A percentile compares a stretch with the other conserved stretches of the same genome.
These are phyloP conservation scores for Pittosporum tobira DNA, from an alignment of 129 eudicot genomes.

Conservation along the genomic window DNA sequence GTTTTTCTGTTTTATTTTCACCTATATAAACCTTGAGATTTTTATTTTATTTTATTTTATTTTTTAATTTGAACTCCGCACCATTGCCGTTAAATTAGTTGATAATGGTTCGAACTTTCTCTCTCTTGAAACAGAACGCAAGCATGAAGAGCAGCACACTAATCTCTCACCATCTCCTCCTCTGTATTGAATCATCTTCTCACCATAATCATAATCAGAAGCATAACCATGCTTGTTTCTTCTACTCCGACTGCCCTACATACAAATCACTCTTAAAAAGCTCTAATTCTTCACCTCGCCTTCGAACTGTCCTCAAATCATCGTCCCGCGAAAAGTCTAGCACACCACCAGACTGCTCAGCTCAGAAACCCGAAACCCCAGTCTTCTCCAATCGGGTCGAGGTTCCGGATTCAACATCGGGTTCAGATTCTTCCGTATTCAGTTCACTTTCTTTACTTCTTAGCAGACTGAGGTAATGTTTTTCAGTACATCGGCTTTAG, in stretches of 20 bases:
- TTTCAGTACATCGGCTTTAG: neutral
- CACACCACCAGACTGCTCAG: slow-evolving; percentile 17
- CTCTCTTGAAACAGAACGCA: slow-evolving; percentile 22
- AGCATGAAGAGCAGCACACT: slow-evolving; percentile 18
- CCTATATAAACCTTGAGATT: no score
- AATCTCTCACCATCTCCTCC: slow-evolving; percentile 19
- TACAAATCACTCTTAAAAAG: slow-evolving; percentile 6
- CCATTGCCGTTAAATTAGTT: slow-evolving; percentile 40
- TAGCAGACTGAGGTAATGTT: slow-evolving; percentile 27
- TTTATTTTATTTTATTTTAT: no score
- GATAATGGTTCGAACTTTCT: slow-evolving; percentile 15
- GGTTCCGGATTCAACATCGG: slow-evolving; percentile 13
- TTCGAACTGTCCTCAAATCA: slow-evolving; percentile 30
- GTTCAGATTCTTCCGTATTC: slow-evolving; percentile 16
- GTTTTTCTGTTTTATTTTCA: no score
- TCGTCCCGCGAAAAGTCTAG: slow-evolving; percentile 31
- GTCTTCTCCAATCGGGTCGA: slow-evolving; percentile 3
- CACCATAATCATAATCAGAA: slow-evolving; percentile 8
- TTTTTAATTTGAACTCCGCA: slow-evolving; percentile 1
- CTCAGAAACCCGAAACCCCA: slow-evolving; percentile 12
- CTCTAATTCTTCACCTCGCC: slow-evolving; percentile 23
- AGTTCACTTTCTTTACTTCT: slow-evolving; percentile 14
- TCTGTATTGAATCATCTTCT: neutral
- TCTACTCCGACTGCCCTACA: slow-evolving; percentile 10
- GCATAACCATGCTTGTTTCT: slow-evolving; percentile 7